Evolutionary conservation across 1,284 basidiomycete genomes (phyloP).

Genomic region (Papiliotrema flavescens): DNA sequence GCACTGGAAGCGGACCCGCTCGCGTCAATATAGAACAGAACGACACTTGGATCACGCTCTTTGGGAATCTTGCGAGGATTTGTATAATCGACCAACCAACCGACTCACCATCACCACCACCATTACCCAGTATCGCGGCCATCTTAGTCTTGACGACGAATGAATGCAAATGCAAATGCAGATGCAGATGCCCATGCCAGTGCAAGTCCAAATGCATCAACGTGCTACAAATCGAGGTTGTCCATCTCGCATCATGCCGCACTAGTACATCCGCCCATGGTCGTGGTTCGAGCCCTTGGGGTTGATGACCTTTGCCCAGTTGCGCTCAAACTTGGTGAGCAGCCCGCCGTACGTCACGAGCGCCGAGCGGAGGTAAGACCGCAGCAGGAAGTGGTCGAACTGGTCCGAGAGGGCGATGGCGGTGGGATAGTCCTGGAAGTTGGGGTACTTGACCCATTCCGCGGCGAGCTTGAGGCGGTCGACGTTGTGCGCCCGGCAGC

Average conservation of each 20-base stretch:
- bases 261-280: constrained; percentile 30
- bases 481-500: constrained; percentile 16
- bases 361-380: constrained; percentile 24
- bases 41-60: too few species aligned
- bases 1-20: too few species aligned
- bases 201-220: background rate
- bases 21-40: too few species aligned
- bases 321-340: constrained; percentile 27
- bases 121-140: too few species aligned
- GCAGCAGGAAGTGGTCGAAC: constrained; percentile 26
- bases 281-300: constrained; percentile 23
- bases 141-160: too few species aligned
- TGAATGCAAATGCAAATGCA: background rate
- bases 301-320: constrained; percentile 38
- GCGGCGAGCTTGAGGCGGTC: constrained; percentile 25
- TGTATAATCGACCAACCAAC: too few species aligned
- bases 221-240: too few species aligned
- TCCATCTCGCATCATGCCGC: too few species aligned
- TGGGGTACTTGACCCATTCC: constrained; percentile 31
- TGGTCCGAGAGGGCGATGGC: constrained; percentile 23
- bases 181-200: background rate
- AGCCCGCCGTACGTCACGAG: constrained; percentile 23
- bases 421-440: constrained; percentile 13
- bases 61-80: too few species aligned
- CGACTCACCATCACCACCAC: too few species aligned